Base-by-base conservation (phyloP, 176 grass and related monocot species). In the Triticum dicoccoides region DNA sequence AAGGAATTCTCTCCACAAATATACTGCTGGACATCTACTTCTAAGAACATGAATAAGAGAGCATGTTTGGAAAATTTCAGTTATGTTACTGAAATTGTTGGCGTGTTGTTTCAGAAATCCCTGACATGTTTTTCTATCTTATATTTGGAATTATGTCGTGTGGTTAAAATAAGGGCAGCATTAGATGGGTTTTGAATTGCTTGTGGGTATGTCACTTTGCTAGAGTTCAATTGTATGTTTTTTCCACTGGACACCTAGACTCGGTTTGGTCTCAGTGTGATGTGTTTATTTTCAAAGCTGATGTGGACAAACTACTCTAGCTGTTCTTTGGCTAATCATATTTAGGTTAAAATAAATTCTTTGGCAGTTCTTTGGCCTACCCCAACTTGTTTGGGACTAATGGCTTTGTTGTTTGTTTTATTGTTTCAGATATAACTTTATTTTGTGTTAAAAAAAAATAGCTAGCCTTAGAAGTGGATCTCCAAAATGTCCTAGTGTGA, bases 31-130 rank as follows among this genome's bases (percentile, higher is more conserved):
- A 15, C 41, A 44, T 74, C 11, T 74, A 34, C 45, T 23, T n/a
- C 13, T 77, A 65, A 59, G 27, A 69, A 68, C 47, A 49, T 29
- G 61, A 86, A 77, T 44, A 88, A 33, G 61, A 33, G 61, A 76
- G 37, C 4, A 38, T 72, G 21, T 12, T 68, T 66, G 6, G 17
- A 8, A 56, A 80, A 44, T 24, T 51, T 8, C 34, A 65, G 17
- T 73, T 80, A 4, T 83, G 33, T 33, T 72, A 10, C 83, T 58
- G 25, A 62, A 88, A 61, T 45, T 44, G 14, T 89, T 65, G 38
- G 51, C 65, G 4, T 24, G 8, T 6, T 29, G 5, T 67, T n/a
- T 67, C 42, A 17, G 3, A 37, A 35, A 11, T 83, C 29, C n/a
- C 8, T 58, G 80, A 21, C 56, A 75, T 80, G 42, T 12, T n/a